A percentile compares a stretch with the other conserved stretches of the same genome.
Evolutionary conservation across 2,329 filamentous ascomycete species (phyloP).

Genomic region (Penicillium sp.): DNA sequence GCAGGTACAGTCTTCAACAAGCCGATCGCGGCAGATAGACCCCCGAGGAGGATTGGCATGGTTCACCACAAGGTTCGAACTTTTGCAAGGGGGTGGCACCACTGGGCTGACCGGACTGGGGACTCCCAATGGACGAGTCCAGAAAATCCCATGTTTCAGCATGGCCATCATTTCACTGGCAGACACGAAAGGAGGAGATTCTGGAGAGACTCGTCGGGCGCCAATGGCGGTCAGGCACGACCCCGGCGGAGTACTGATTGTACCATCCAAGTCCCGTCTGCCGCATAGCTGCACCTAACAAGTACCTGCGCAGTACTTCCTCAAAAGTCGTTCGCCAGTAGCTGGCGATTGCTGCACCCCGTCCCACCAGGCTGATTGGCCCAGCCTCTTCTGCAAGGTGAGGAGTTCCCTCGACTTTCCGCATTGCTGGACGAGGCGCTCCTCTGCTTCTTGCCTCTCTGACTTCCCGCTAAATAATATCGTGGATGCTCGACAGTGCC

Average conservation of each 20-base stretch:
- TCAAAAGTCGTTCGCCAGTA: background rate
- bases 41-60: background rate
- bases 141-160: conserved; percentile 6
- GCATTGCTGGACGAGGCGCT: conserved; percentile 22
- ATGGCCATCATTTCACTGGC: background rate
- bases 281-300: background rate
- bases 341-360: background rate
- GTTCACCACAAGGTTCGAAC: background rate
- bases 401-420: conserved; percentile 23
- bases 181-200: background rate
- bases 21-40: background rate
- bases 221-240: conserved; percentile 28
- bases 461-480: conserved; percentile 4
- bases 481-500: conserved; percentile 8
- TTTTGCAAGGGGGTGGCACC: background rate
- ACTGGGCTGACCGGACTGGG: background rate
- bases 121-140: background rate
- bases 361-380: conserved; percentile 26
- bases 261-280: background rate
- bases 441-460: conserved; percentile 7
- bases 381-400: conserved; percentile 33
- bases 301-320: background rate
- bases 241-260: background rate
- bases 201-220: conserved; percentile 17
- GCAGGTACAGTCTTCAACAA: conserved; percentile 11